These are phyloP conservation scores for Trichoderma gracile DNA, from an alignment of 2,329 filamentous ascomycete genomes.

Conservation along the genomic window DNA sequence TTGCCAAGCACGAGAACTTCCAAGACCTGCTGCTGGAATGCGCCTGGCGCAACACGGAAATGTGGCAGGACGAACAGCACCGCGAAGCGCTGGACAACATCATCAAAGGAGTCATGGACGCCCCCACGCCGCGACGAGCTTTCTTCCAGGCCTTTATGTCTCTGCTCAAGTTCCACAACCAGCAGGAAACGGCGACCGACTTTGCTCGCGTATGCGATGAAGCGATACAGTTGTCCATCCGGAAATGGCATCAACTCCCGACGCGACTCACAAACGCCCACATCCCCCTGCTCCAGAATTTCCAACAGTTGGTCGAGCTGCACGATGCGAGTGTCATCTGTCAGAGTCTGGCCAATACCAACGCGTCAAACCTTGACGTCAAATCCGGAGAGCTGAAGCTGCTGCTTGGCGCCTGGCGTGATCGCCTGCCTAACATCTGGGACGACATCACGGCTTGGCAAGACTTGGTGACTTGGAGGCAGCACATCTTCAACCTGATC, in stretches of 20 bases:
- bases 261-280: slow-evolving; percentile 91
- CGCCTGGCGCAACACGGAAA: slow-evolving; percentile 92
- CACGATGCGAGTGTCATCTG: slow-evolving; percentile 98
- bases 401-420: slow-evolving; percentile 90
- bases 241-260: slow-evolving; percentile 99
- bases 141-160: slow-evolving; percentile 99
- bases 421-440: slow-evolving; percentile 95
- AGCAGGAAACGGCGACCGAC: slow-evolving; percentile 74
- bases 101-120: slow-evolving; percentile 97
- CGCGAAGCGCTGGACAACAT: slow-evolving; percentile 88
- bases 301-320: slow-evolving; percentile 95
- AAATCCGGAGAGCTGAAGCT: slow-evolving; percentile 96
- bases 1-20: slow-evolving; percentile 98
- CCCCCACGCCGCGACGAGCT: slow-evolving; percentile 85
- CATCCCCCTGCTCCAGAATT: slow-evolving; percentile 92
- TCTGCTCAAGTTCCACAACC: slow-evolving; percentile 88
- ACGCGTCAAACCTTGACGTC: slow-evolving; percentile 78
- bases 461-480: slow-evolving; percentile 98
- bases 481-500: slow-evolving; percentile 97
- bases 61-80: slow-evolving; percentile 85
- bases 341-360: slow-evolving; percentile 83
- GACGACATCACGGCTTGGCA: slow-evolving; percentile 99
- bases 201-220: slow-evolving; percentile 93
- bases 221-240: slow-evolving; percentile 92
- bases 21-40: slow-evolving; percentile 94